Evolutionary conservation across 768 basidiomycete genomes (phyloP), one percentile per base, ranked within the genome.

Genomic region (Leccinum uliginosum): DNA sequence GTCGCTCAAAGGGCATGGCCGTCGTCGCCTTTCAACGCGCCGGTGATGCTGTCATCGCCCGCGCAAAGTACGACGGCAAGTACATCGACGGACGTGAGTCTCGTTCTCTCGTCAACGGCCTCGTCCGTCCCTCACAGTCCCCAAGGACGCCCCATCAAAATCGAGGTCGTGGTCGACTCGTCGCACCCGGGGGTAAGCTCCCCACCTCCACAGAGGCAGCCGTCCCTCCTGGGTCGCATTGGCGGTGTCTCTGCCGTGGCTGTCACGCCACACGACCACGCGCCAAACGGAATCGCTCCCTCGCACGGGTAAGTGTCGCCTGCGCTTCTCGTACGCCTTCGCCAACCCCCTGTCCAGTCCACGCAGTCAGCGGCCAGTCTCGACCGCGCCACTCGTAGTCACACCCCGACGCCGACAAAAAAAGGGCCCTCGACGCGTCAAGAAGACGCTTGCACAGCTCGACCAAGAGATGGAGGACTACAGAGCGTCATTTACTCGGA

Each of bases 391-490:
- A 6, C 60, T 64, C 10, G 59, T 68, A n/a, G 64, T 64, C 14
- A 43, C 55, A 3, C 74, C 76, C 19, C 73, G 76, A 32, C 64
- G 75, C 17, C 81, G 83, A 27, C 71, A 75, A 40, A 89, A 86
- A 75, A 91, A 90, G 64, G 89, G 89, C 0, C 86, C 89, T 0
- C 84, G 82, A 64, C 81, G 89, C 38, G 67, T 89, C 44, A 89
- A 88, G 65, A 90, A 90, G 70, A 69, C 86, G 0, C 65, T 74
- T 7, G 83, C 78, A 26, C 81, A 90, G 57, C 76, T 91, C 23
- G 89, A 91, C 67, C 77, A 80, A 67, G 89, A 91, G 69, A 90
- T 91, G 86, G 89, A 91, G 55, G 85, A 86, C 50, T 91, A 90
- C 60, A 79, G 80, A 50, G 84, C 87, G 40, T 50, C 54, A 12